Evolutionary conservation across 2,329 filamentous ascomycete species (phyloP).

Genomic region (Macrophomina phaseolina): DNA sequence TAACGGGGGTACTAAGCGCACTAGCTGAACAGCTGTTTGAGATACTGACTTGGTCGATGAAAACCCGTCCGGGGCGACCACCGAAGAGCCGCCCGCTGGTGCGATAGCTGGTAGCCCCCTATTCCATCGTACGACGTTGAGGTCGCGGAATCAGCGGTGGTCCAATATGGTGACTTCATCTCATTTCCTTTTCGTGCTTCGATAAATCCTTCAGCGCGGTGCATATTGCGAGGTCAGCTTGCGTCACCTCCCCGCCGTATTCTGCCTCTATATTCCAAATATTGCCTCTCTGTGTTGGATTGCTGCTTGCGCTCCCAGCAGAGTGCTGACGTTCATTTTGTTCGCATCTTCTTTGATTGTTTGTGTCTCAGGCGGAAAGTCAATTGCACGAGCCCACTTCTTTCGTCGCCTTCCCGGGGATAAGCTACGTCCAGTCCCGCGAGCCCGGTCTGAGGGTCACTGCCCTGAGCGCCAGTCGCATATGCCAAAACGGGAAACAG

Average conservation of each 20-base stretch:
- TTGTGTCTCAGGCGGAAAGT: conserved; percentile 11
- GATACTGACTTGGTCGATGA: background rate
- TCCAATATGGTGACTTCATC: conserved; percentile 18
- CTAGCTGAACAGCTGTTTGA: conserved; percentile 5
- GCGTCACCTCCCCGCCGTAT: conserved; percentile 8
- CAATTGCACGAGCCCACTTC: conserved; percentile 4
- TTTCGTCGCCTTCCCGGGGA: background rate
- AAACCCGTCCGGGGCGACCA: background rate
- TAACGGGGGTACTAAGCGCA: conserved; percentile 12
- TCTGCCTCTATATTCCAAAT: conserved; percentile 15
- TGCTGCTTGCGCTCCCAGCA: background rate
- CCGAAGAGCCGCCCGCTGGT: background rate
- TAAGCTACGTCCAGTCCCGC: background rate
- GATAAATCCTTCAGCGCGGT: conserved; percentile 9
- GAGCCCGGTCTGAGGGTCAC: conserved; percentile 2
- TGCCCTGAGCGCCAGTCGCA: conserved; percentile 20
- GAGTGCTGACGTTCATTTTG: conserved; percentile 6
- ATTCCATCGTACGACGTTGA: conserved; percentile 17
- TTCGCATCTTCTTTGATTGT: conserved; percentile 5
- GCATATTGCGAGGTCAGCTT: conserved; percentile 14
- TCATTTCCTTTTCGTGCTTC: conserved; percentile 21
- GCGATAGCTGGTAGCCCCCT: background rate
- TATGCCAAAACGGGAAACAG: conserved; percentile 13
- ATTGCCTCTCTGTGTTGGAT: background rate
- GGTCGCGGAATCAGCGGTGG: background rate